Conservation (phyloP, 75 land plant genomes). For the Chamaecyparis obtusa region DNA sequence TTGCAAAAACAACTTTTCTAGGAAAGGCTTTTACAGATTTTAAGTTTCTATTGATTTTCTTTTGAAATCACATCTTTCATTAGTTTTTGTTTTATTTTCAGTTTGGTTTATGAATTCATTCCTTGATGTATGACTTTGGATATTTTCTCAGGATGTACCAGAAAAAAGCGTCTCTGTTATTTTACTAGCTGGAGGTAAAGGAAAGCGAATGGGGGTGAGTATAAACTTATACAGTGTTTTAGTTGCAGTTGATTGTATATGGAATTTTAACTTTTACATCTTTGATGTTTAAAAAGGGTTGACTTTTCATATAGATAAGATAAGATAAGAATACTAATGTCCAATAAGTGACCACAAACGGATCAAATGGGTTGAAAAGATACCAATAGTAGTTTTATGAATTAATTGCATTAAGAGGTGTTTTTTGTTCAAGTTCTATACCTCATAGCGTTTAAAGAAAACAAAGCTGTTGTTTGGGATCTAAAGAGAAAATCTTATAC, state of each 20-base stretch:
- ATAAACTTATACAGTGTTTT: constrained; percentile 11
- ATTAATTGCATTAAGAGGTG: neutral
- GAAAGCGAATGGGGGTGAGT: constrained; percentile 96
- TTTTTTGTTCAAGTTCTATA: neutral
- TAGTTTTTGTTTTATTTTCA: neutral
- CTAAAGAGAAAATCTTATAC: neutral
- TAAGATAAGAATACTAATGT: no score
- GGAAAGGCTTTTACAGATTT: neutral
- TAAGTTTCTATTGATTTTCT: neutral
- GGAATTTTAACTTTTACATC: neutral
- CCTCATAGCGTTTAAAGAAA: neutral
- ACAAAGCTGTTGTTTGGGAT: neutral
- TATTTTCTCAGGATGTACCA: neutral
- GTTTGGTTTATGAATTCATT: neutral
- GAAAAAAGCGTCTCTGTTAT: constrained; percentile 82
- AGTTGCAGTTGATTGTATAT: neutral
- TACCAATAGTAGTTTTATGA: neutral
- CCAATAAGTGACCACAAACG: no score
- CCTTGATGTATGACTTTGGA: neutral
- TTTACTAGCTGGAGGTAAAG: constrained; percentile 91
- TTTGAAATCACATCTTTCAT: neutral
- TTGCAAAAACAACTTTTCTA: neutral
- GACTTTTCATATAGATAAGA: neutral
- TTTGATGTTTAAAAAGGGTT: neutral
- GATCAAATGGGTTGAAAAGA: no score